Evolutionary conservation across 169 alveolate genomes (phyloP).

Genomic region (Eimeria zaria): DNA sequence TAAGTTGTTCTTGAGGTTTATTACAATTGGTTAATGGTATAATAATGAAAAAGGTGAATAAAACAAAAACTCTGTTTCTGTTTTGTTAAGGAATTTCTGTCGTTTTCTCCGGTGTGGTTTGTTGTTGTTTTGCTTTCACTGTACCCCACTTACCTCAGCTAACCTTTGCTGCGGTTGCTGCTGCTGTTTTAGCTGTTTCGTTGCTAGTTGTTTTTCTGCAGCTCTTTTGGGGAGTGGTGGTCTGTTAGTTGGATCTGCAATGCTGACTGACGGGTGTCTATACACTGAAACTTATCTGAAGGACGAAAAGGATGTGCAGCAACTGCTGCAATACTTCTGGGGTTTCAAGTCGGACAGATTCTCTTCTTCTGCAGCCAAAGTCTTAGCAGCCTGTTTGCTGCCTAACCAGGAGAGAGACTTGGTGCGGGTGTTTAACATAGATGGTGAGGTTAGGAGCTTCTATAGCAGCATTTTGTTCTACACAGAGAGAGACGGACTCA

Average conservation of each 20-base stretch:
- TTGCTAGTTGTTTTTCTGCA: background rate
- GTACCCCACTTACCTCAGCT: background rate
- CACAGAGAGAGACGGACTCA: too few species aligned
- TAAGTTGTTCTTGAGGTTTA: background rate
- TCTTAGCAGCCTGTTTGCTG: constrained; percentile 48
- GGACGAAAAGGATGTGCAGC: constrained; percentile 11
- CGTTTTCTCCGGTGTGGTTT: background rate
- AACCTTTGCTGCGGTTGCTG: background rate
- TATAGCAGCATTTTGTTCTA: too few species aligned
- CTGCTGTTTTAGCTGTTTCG: background rate
- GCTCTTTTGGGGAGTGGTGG: constrained; percentile 33
- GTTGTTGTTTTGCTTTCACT: background rate
- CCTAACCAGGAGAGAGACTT: constrained; percentile 41
- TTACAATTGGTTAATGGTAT: background rate
- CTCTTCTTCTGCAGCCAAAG: constrained; percentile 19
- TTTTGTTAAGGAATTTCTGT: background rate
- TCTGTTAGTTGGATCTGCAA: background rate
- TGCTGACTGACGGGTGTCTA: constrained; percentile 51
- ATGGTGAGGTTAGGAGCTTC: constrained; percentile 1
- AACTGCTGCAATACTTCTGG: constrained; percentile 41
- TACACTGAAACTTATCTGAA: constrained; percentile 2
- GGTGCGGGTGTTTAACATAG: constrained; percentile 42
- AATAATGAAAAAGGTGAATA: too few species aligned
- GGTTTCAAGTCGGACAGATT: too few species aligned
- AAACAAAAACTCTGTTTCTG: background rate